A percentile compares a stretch with the other conserved stretches of the same genome.
Conservation (phyloP, 2,329 filamentous ascomycete genomes). For the Exophiala calicioides region DNA sequence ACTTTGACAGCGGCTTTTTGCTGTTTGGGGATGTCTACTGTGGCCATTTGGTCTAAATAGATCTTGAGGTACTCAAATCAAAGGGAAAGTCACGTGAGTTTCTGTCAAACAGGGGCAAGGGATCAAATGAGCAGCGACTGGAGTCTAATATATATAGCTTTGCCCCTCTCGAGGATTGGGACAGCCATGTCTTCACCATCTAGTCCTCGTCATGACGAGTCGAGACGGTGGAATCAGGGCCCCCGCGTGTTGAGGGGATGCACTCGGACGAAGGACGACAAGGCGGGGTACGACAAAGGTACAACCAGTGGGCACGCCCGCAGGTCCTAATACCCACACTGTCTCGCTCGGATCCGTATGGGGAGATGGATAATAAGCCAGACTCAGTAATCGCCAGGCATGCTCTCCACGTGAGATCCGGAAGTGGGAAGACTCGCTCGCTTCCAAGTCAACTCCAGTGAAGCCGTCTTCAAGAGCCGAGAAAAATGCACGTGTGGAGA, state of each 20-base stretch:
- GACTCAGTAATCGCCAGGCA: too few species aligned
- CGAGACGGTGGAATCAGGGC: background rate
- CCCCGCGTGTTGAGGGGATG: background rate
- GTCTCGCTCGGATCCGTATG: too few species aligned
- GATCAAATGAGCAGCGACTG: background rate
- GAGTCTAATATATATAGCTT: background rate
- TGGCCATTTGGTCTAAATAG: slow-evolving; percentile 20
- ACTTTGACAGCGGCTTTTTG: slow-evolving; percentile 30
- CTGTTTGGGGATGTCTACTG: slow-evolving; percentile 28
- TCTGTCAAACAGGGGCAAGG: too few species aligned
- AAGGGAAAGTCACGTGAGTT: background rate
- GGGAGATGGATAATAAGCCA: too few species aligned
- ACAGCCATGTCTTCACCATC: background rate
- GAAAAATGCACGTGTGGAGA: too few species aligned
- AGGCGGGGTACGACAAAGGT: slow-evolving; percentile 15
- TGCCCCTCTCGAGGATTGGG: background rate
- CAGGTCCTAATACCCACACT: too few species aligned
- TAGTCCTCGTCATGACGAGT: background rate
- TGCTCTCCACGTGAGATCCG: too few species aligned
- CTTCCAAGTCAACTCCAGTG: too few species aligned
- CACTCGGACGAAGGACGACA: slow-evolving; percentile 6
- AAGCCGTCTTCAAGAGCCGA: too few species aligned
- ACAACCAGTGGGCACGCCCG: too few species aligned
- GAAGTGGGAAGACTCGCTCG: too few species aligned
- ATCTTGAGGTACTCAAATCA: too few species aligned